Evolutionary conservation across 2,329 filamentous ascomycete species (phyloP).

Genomic region (Nemania abortiva): DNA sequence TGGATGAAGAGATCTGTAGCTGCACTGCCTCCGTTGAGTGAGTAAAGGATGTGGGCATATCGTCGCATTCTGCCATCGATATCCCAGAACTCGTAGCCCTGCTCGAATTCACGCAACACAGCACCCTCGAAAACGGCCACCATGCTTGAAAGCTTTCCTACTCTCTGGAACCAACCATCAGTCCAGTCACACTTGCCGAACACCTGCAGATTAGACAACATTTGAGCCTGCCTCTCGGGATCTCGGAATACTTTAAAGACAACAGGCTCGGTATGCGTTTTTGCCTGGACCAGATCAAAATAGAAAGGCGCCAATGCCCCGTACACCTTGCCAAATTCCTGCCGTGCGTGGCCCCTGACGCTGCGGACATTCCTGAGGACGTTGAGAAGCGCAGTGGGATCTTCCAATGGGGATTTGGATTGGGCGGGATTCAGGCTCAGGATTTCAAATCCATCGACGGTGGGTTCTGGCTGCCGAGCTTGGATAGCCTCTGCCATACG

Average conservation of each 20-base stretch:
- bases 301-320: conserved; percentile 91
- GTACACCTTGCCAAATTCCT: conserved; percentile 93
- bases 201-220: conserved; percentile 81
- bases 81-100: conserved; percentile 90
- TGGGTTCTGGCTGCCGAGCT: conserved; percentile 48
- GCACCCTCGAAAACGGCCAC: conserved; percentile 89
- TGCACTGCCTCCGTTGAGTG: conserved; percentile 82
- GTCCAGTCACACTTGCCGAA: conserved; percentile 88
- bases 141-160: conserved; percentile 80
- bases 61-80: conserved; percentile 88
- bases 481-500: conserved; percentile 56
- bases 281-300: conserved; percentile 78
- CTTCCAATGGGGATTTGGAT: conserved; percentile 62
- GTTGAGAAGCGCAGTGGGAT: conserved; percentile 74
- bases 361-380: conserved; percentile 80
- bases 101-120: conserved; percentile 90
- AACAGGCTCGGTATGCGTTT: conserved; percentile 81
- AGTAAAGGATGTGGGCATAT: conserved; percentile 87
- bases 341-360: conserved; percentile 83
- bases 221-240: conserved; percentile 89
- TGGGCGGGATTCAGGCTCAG: conserved; percentile 67
- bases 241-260: conserved; percentile 89
- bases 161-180: conserved; percentile 76
- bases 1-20: conserved; percentile 88
- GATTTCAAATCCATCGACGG: conserved; percentile 81